A percentile compares a stretch with the other conserved stretches of the same genome.
These are phyloP conservation scores for Trametes sanguinea DNA, from an alignment of 768 basidiomycete genomes.

Conservation along the genomic window DNA sequence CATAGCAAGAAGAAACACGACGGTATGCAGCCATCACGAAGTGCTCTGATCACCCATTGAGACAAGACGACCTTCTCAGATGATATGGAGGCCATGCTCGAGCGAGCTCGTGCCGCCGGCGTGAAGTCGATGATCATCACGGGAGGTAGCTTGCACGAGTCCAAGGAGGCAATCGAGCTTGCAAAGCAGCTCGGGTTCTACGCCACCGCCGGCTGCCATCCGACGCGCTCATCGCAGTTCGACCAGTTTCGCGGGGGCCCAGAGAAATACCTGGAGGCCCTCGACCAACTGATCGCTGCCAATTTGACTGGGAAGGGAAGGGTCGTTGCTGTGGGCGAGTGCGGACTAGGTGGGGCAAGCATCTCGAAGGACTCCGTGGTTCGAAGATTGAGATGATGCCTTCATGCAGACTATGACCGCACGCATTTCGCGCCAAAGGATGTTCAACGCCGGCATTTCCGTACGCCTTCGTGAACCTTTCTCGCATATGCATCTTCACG, in stretches of 20 bases:
- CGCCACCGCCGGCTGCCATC: conserved; percentile 80
- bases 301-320: conserved; percentile 56
- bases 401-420: conserved; percentile 68
- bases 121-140: conserved; percentile 77
- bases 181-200: conserved; percentile 61
- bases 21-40: conserved; percentile 42
- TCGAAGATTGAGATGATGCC: not conserved
- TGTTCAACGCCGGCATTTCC: conserved; percentile 65
- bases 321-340: conserved; percentile 76
- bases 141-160: conserved; percentile 69
- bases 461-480: conserved; percentile 37
- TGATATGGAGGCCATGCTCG: conserved; percentile 61
- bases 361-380: not conserved
- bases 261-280: conserved; percentile 58
- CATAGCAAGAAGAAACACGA: conserved; percentile 52
- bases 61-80: conserved; percentile 39
- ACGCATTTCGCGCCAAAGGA: conserved; percentile 62
- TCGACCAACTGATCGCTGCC: conserved; percentile 54
- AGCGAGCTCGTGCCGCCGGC: conserved; percentile 57
- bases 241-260: conserved; percentile 56
- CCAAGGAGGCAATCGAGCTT: conserved; percentile 57
- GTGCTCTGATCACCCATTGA: not conserved
- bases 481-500: too few species aligned
- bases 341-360: conserved; percentile 61
- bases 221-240: conserved; percentile 72